Conservation (phyloP, 1,139 yeast species). For the Diutina pseudorugosa region DNA sequence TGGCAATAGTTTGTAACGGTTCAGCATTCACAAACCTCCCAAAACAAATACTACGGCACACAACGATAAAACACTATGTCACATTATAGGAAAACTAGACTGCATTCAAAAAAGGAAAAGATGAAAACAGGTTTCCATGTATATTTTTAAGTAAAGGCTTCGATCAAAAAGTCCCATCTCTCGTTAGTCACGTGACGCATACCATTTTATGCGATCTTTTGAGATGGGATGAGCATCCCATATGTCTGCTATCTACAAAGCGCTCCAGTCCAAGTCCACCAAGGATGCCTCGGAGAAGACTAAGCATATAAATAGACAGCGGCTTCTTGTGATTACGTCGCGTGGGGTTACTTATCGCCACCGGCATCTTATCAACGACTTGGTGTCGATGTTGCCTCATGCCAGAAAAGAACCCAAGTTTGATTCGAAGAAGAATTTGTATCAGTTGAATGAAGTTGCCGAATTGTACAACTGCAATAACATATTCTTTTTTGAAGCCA, state of each 20-base stretch:
- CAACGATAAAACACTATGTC: too few relatives aligned
- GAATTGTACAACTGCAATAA: slow-evolving; percentile 96
- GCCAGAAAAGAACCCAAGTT: slow-evolving; percentile 94
- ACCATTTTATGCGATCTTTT: not conserved
- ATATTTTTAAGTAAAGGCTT: too few relatives aligned
- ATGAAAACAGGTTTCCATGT: too few relatives aligned
- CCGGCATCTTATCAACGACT: slow-evolving; percentile 83
- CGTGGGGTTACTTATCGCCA: slow-evolving; percentile 93
- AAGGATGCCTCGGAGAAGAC: slow-evolving; percentile 35
- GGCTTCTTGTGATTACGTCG: slow-evolving; percentile 79
- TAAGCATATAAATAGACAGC: slow-evolving; percentile 60
- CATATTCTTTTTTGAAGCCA: slow-evolving; percentile 85
- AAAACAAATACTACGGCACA: too few relatives aligned
- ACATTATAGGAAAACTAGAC: too few relatives aligned
- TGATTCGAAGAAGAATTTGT: slow-evolving; percentile 82
- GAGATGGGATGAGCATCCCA: not conserved
- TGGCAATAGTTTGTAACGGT: too few relatives aligned
- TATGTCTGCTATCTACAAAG: slow-evolving; percentile 61
- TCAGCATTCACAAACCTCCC: too few relatives aligned
- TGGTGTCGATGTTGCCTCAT: slow-evolving; percentile 76
- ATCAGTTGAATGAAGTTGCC: slow-evolving; percentile 88
- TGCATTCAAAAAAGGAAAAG: too few relatives aligned
- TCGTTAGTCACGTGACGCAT: slow-evolving; percentile 1
- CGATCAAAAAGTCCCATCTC: too few relatives aligned
- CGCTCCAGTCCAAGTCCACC: slow-evolving; percentile 41